Conservation (phyloP, 441 rosid species). For the Adansonia rubrostipa region DNA sequence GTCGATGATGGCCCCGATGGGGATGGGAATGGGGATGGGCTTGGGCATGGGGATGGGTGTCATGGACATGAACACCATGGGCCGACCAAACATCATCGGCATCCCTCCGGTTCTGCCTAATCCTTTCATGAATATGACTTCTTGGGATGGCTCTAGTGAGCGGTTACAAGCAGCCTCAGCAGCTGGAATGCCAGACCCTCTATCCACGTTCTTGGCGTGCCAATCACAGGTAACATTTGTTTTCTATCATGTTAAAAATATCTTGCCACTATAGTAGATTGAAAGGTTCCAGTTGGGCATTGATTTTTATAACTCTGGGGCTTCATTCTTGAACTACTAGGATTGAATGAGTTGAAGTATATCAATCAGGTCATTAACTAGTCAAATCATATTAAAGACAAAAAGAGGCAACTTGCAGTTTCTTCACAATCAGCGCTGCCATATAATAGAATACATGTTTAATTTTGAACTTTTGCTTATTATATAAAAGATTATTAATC, state of each 20-base stretch:
- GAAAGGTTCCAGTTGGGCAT: too few relatives aligned
- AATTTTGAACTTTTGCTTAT: too few relatives aligned
- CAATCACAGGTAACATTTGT: slow-evolving; percentile 57
- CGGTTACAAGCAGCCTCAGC: slow-evolving; percentile 47
- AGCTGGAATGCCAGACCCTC: slow-evolving; percentile 51
- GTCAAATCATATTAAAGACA: too few relatives aligned
- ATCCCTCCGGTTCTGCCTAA: slow-evolving; percentile 49
- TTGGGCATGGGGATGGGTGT: slow-evolving; percentile 63
- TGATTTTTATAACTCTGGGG: too few relatives aligned
- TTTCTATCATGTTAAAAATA: background rate
- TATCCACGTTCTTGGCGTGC: slow-evolving; percentile 69
- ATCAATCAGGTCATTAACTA: too few relatives aligned
- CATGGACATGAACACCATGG: slow-evolving; percentile 58
- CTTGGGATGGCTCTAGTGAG: slow-evolving; percentile 60
- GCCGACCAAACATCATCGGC: slow-evolving; percentile 47
- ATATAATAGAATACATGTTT: too few relatives aligned
- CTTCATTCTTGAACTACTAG: too few relatives aligned
- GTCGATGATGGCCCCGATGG: slow-evolving; percentile 71
- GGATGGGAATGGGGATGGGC: slow-evolving; percentile 68
- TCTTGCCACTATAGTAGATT: background rate
- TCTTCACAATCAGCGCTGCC: too few relatives aligned
- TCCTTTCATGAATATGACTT: slow-evolving; percentile 61
- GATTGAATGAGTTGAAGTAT: too few relatives aligned
- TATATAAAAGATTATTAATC: too few relatives aligned
- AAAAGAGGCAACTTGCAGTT: too few relatives aligned